Base-by-base conservation (phyloP, 768 basidiomycete species). In the Chiua virens region DNA sequence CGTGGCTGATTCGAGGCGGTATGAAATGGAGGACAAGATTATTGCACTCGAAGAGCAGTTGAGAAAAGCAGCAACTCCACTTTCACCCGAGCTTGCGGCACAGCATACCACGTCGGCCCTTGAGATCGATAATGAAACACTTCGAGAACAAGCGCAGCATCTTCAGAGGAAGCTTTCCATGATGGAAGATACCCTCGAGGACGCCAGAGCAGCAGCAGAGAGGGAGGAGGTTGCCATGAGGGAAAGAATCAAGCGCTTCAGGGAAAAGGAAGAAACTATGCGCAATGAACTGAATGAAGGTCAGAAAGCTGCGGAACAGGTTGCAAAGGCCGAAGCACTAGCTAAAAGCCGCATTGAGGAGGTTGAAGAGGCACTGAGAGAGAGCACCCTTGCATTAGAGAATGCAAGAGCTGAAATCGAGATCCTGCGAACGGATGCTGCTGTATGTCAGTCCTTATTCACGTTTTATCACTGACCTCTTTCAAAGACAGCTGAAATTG, bases 81-180 rank as follows among this genome's bases (percentile, higher is more conserved):
- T 63, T 17, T 71, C 75, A 42, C 66, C 77, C 32, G 52, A 65
- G 34, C 64, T 72, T 5, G 55, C 63, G 9, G 65, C 73, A 2
- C 71, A 70, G 8, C 72, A 74, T 23, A 75, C 80, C 5, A 71
- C 81, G 5, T 85, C 91, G 9, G 95, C 94, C 0, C 80, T 85
- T 3, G 84, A 92, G 63, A 98, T 99, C 56, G 95, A 99, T 69
- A 98, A 98, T 61, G 94, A 98, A 67, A 86, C 83, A 14, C 80
- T 98, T 13, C 83, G 80, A 15, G 94, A 95, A 25, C 95, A 99
- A 66, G 79, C 92, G n/a, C 80, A 82, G 36, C 91, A 98, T 69
- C 75, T 96, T 30, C 87, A 92, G 63, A 82, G 80, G 63, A 88
- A 87, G 67, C 78, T 95, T 25, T 68, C 77, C 3, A 74, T 73